Conservation (phyloP, 805 yeast species). For the Saccharomycopsis synnaedendra region DNA sequence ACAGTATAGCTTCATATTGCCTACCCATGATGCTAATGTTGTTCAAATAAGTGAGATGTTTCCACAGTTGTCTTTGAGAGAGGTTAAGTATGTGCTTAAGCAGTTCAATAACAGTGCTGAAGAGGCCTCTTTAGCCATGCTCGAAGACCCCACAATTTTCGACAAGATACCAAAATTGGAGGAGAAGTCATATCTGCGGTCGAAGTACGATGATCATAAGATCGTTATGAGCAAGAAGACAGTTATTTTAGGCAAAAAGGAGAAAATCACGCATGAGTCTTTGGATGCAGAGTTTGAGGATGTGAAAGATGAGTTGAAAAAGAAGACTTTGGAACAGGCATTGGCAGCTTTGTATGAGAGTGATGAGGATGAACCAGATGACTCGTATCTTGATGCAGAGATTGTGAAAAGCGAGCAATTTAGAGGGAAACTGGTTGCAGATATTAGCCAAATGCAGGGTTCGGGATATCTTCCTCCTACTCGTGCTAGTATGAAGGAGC, state of each 20-base stretch:
- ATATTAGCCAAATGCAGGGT: slow-evolving; percentile 88
- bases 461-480: no score
- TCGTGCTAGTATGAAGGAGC: no score
- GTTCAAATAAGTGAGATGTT: slow-evolving; percentile 42
- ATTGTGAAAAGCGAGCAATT: slow-evolving; percentile 13
- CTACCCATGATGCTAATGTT: slow-evolving; percentile 22
- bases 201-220: slow-evolving; percentile 24
- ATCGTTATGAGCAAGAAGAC: slow-evolving; percentile 21
- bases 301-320: slow-evolving; percentile 26
- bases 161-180: slow-evolving; percentile 21
- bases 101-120: slow-evolving; percentile 44
- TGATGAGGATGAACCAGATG: slow-evolving; percentile 83
- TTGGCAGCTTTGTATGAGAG: slow-evolving; percentile 52
- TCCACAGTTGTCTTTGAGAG: slow-evolving; percentile 43
- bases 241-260: slow-evolving; percentile 26
- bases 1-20: slow-evolving; percentile 36
- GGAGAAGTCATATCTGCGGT: slow-evolving; percentile 7
- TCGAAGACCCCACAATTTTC: slow-evolving; percentile 48
- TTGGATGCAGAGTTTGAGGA: slow-evolving; percentile 13
- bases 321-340: slow-evolving; percentile 49
- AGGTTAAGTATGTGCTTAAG: slow-evolving; percentile 37
- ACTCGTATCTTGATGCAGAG: slow-evolving; percentile 33
- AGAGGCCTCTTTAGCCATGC: slow-evolving; percentile 39
- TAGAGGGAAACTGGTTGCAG: slow-evolving; percentile 52
- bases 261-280: slow-evolving; percentile 8